phyloP scores from a whole-genome alignment of 164 flowering plant genomes.

The Macadamia tetraphylla region DNA sequence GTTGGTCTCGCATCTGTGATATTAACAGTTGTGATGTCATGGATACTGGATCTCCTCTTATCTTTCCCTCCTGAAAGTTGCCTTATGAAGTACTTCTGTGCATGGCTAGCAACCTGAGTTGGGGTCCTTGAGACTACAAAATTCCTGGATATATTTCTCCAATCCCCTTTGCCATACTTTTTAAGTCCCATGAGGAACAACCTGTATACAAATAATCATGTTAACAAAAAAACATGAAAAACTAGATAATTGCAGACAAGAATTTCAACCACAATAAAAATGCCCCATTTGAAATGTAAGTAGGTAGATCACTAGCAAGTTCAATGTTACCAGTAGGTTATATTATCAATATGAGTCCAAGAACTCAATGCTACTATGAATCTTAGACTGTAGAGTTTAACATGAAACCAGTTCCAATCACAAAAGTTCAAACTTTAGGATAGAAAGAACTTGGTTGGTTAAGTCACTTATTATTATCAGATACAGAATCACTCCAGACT shows the following conservation, averaged over 20 bases:
- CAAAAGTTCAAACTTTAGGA: too few relatives aligned
- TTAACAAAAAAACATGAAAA: background rate
- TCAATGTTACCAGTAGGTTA: background rate
- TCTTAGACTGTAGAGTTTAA: too few relatives aligned
- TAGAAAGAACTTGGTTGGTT: too few relatives aligned
- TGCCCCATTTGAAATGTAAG: too few relatives aligned
- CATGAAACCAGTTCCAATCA: too few relatives aligned
- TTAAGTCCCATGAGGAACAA: conserved; percentile 67
- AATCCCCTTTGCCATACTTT: conserved; percentile 81
- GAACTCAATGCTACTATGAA: too few relatives aligned
- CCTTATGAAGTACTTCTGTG: conserved; percentile 71
- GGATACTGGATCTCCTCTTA: conserved; percentile 74
- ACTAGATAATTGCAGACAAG: background rate
- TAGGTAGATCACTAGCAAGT: background rate
- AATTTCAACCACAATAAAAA: background rate
- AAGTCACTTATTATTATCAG: too few relatives aligned
- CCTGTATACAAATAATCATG: conserved; percentile 33
- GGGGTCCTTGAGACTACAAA: conserved; percentile 67
- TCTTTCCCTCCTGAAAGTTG: conserved; percentile 68
- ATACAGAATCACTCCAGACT: too few relatives aligned
- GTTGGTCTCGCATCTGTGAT: conserved; percentile 38
- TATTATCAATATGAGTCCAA: too few relatives aligned
- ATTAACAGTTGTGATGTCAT: conserved; percentile 68
- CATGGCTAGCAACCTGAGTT: conserved; percentile 85
- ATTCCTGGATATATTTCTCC: conserved; percentile 77